These are phyloP conservation scores for Macrocystidia cucumis DNA, from an alignment of 1,284 basidiomycete genomes.

Conservation along the genomic window DNA sequence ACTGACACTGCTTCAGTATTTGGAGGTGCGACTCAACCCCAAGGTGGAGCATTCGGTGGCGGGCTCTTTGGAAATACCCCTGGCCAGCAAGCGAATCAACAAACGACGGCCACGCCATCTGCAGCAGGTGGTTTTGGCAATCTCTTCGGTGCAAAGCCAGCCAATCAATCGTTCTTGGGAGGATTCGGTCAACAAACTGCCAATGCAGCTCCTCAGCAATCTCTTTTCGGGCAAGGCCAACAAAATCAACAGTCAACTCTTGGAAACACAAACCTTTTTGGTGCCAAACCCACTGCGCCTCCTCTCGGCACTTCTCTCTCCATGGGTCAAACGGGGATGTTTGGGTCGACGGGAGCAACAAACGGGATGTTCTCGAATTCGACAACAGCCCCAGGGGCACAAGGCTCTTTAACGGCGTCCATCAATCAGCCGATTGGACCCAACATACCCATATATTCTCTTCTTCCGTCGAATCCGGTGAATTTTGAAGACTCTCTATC, in stretches of 20 bases:
- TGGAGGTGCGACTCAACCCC: slow-evolving; percentile 14
- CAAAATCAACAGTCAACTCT: slow-evolving; percentile 18
- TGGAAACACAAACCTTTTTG: slow-evolving; percentile 39
- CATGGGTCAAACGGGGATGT: slow-evolving; percentile 33
- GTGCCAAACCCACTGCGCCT: slow-evolving; percentile 28
- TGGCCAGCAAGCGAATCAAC: slow-evolving; percentile 16
- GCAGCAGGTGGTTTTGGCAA: slow-evolving; percentile 20
- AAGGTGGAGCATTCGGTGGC: slow-evolving; percentile 11
- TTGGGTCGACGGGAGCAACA: slow-evolving; percentile 31
- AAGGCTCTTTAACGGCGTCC: slow-evolving; percentile 69
- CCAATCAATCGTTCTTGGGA: slow-evolving; percentile 34
- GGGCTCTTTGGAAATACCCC: slow-evolving; percentile 11
- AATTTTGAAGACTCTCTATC: slow-evolving; percentile 50
- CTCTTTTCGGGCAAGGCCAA: slow-evolving; percentile 18
- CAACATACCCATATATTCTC: slow-evolving; percentile 70
- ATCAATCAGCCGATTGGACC: slow-evolving; percentile 88
- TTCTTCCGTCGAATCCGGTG: slow-evolving; percentile 63
- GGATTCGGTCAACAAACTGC: slow-evolving; percentile 25
- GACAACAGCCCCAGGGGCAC: slow-evolving; percentile 28
- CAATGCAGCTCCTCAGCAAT: slow-evolving; percentile 14
- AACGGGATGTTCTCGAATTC: slow-evolving; percentile 32
- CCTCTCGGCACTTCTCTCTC: slow-evolving; percentile 27
- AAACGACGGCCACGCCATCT: slow-evolving; percentile 17
- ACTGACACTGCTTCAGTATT: slow-evolving; percentile 15
- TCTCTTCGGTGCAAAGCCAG: slow-evolving; percentile 40